Base-by-base conservation (phyloP, 1,139 yeast genomes). In the Lodderomyces parapsilosis region DNA sequence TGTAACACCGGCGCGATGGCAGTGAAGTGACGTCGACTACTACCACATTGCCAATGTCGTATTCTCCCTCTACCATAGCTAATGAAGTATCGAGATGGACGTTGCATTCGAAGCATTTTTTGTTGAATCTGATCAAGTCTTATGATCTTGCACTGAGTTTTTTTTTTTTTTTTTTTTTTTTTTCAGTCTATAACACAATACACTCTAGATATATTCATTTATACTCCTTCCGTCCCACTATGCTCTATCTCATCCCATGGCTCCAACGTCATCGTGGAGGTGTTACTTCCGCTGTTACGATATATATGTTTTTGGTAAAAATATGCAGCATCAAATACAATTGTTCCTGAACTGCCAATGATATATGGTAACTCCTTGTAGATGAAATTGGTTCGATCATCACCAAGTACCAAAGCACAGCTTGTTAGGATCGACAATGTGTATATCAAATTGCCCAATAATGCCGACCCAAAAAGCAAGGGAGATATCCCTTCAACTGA, bases 401-500 rank as follows among this genome's bases (percentile, higher is more conserved):
- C 60, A 19, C 45, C 48, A 32, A 49, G 53, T 3, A 70, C 43
- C 43, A 71, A 68, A 13, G 66, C 68, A 49, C 78, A 68, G 41
- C 74, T 68, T 43, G 87, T 71, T 38, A 88, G 55, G 23, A 91
- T 83, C 2, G 96, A 86, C 11, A 83, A 53, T 0, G 96, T 81
- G 60, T 91, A 93, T 3, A 89, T 78, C n/a, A 84, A 53, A 60
- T 93, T 93, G 3, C 96, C 96, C 32, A 78, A 50, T 36, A 91
- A 68, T 1, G 96, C 96, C 17, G 94, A 82, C 3, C 79, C 76
- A 58, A 93, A 89, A 28, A 91, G 70, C 45, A 87, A 65, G 25
- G 94, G 85, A 2, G 96, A 85, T 1, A 90, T 71, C 3, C 97
- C 98, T 36, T 83, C 83, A 0, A 96, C 93, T 3, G 96, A 84